Evolutionary conservation across 345 rosid genomes (phyloP), one percentile per base, ranked within the genome.

Genomic region (Hirschfeldia incana): DNA sequence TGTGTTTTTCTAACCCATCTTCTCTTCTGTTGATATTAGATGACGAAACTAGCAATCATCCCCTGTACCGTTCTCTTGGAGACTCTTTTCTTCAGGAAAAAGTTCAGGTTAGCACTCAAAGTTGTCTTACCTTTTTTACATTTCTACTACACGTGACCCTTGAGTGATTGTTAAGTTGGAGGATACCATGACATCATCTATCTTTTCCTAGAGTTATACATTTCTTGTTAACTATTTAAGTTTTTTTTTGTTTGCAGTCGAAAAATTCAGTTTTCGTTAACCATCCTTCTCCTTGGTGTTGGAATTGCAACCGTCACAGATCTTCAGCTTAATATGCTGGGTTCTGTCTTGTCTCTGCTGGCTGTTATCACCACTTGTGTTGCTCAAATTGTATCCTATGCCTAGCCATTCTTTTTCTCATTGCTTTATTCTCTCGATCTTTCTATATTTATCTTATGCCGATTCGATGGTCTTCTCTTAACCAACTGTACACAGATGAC

Each of bases 221-320:
- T 55, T 70, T 57, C 32, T 36, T 17, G 55, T 13, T 44, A 69
- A 44, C 8, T 62, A 26, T 65, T 28, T 9, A 27, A 21, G 13
- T 65, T 32, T 8, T 8, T 36, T 21, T 42, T 2, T 42, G 17
- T 49, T 76, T 89, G 93, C 94, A 96, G 99, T 86, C 88, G 91
- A 80, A 89, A 81, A 29, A 82, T 96, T 72, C 99, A 96, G 84
- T 78, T 93, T 85, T 86, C 99, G 15, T 85, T 96, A 39, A 44
- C 69, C 61, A 84, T 96, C 85, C 99, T 96, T 85, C 99, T 96
- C 76, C 37, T 93, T 70, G 99, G 99, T 83, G 99, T 96, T 82
- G 99, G 98, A 78, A 93, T 96, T 81, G 99, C 99, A 44, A 96
- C 99, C 9, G 95, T 96, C 53, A 96, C 99, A 51, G 99, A 96